Percentiles rank a stretch among this genome's conserved stretches.
These are phyloP conservation scores for Eutrema heterophyllum DNA, from an alignment of 345 rosid genomes.

Conservation along the genomic window DNA sequence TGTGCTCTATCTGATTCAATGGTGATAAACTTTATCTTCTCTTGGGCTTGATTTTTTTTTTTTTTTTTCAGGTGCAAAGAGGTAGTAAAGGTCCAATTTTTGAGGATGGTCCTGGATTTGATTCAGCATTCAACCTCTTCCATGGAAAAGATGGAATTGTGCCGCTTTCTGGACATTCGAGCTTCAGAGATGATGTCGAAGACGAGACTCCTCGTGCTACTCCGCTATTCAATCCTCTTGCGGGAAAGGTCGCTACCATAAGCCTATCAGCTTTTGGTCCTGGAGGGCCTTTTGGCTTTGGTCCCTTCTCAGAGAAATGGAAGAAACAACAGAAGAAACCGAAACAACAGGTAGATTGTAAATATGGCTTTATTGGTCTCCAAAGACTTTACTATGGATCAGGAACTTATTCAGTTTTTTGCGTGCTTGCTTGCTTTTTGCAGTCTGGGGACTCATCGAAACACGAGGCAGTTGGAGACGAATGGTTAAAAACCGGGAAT, in stretches of 20 bases:
- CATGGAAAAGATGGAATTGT: slow-evolving; percentile 87
- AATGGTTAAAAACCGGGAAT: slow-evolving; percentile 74
- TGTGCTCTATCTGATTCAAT: background rate
- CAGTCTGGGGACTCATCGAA: slow-evolving; percentile 52
- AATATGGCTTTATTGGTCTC: background rate
- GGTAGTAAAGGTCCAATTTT: slow-evolving; percentile 79
- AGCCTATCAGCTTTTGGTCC: slow-evolving; percentile 76
- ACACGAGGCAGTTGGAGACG: slow-evolving; percentile 68
- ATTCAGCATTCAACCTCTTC: slow-evolving; percentile 66
- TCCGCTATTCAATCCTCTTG: slow-evolving; percentile 68
- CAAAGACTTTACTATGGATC: background rate
- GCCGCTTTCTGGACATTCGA: slow-evolving; percentile 52
- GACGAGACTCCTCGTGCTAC: slow-evolving; percentile 34
- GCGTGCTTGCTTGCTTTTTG: slow-evolving; percentile 1
- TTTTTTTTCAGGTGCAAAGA: slow-evolving; percentile 39
- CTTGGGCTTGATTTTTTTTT: background rate
- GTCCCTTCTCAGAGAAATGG: slow-evolving; percentile 58
- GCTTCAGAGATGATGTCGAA: slow-evolving; percentile 11
- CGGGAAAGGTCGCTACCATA: slow-evolving; percentile 63
- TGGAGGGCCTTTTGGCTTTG: slow-evolving; percentile 75
- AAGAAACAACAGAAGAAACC: slow-evolving; percentile 61
- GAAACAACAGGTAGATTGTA: slow-evolving; percentile 51
- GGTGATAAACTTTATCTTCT: background rate
- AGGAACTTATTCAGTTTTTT: background rate
- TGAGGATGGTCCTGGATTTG: slow-evolving; percentile 82